Conservation (phyloP, 2,329 filamentous ascomycete genomes). For the Botryotinia globosa region DNA sequence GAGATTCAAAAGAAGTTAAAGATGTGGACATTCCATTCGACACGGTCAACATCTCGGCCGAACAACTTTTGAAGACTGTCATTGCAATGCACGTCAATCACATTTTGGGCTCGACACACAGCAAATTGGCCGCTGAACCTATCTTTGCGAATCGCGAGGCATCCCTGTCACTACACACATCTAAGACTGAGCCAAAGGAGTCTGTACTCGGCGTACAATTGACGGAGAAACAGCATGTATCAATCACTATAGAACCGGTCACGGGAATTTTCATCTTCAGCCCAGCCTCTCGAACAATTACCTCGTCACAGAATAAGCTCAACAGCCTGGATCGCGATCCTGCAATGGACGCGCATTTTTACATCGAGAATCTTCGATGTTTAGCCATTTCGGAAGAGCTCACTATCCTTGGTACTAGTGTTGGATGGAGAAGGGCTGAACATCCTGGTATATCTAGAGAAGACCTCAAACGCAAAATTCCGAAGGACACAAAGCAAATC, state of each 20-base stretch:
- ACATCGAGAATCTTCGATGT: constrained; percentile 62
- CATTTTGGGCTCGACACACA: constrained; percentile 65
- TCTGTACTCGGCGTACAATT: constrained; percentile 69
- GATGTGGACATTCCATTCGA: constrained; percentile 68
- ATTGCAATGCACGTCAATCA: constrained; percentile 73
- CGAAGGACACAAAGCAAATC: constrained; percentile 60
- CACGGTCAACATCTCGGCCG: constrained; percentile 65
- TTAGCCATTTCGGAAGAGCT: constrained; percentile 61
- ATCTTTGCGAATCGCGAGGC: constrained; percentile 62
- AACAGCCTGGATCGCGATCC: constrained; percentile 57
- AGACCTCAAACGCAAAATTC: constrained; percentile 56
- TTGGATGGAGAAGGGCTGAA: constrained; percentile 58
- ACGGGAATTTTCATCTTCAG: constrained; percentile 73
- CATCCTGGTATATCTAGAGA: constrained; percentile 48
- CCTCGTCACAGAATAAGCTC: constrained; percentile 61
- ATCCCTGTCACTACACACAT: constrained; percentile 55
- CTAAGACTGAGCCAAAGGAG: constrained; percentile 59
- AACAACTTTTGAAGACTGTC: constrained; percentile 68
- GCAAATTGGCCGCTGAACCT: constrained; percentile 55
- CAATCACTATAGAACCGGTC: constrained; percentile 69
- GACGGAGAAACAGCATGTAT: constrained; percentile 58
- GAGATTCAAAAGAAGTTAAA: constrained; percentile 72
- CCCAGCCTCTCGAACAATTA: constrained; percentile 57
- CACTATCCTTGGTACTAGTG: constrained; percentile 55
- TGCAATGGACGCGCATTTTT: constrained; percentile 53